Base-by-base conservation (phyloP, 331 rosid genomes). In the Telfairia occidentalis region DNA sequence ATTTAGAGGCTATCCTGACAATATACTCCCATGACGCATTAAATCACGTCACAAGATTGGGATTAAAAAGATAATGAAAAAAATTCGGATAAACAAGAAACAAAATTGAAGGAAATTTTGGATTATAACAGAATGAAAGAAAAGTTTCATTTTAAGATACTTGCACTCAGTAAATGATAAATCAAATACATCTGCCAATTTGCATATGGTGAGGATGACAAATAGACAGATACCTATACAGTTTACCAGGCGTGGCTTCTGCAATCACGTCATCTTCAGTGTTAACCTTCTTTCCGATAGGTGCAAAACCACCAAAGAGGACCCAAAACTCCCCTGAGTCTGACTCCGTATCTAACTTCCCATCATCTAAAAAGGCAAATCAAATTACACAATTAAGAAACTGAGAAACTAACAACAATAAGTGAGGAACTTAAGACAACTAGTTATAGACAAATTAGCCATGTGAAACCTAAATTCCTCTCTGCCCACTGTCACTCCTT, bases 261-360 rank as follows among this genome's bases (percentile, higher is more conserved):
- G 96, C 92, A 82, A 87, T 59, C 15, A 88, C 80, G 75, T 95
- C 99, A 84, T 95, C 99, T 74, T 95, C 99, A 34, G 78, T 50
- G 58, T 81, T 79, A 64, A 90, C 89, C 87, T 91, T 95, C 89
- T 92, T 95, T 74, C 90, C 96, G 71, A 95, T 90, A 35, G 99
- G 99, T 81, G 99, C 99, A 83, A 95, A 95, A 69, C 99, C 99
- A 77, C 99, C 99, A 77, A 95, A 87, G 82, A 95, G 92, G 78
- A 91, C 97, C 99, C 99, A 95, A 79, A 95, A 95, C 82, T 95
- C 99, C 74, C 99, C 99, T 0, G 97, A 91, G 80, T 95, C 99
- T 7, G 99, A 95, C 81, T 92, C 97, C 2, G 99, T 92, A 63
- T 91, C 97, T 74, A 95, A 81, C 88, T 95, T 95, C 65, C 99